phyloP scores from a whole-genome alignment of 2,329 filamentous ascomycete species.

The Pyrenochaeta sp. region DNA sequence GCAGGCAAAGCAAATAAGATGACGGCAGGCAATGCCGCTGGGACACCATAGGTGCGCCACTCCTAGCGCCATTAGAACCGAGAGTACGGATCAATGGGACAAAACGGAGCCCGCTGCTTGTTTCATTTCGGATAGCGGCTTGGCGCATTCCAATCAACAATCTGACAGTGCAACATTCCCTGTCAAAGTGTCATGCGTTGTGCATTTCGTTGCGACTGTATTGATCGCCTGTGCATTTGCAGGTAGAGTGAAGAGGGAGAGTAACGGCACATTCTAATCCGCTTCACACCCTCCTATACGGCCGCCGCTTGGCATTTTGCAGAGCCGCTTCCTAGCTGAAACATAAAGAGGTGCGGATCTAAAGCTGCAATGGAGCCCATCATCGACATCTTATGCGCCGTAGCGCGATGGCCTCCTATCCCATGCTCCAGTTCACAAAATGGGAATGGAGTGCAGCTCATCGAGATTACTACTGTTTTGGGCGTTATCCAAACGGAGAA shows the following conservation, averaged over 20 bases:
- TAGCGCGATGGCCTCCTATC: not conserved
- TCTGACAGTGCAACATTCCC: not conserved
- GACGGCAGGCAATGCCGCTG: not conserved
- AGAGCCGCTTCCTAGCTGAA: not conserved
- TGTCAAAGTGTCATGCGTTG: not conserved
- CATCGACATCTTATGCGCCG: not conserved
- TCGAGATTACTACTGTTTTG: not conserved
- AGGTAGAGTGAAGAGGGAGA: not conserved
- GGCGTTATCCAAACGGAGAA: too few species aligned
- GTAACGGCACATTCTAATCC: slow-evolving; percentile 2
- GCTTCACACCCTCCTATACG: not conserved
- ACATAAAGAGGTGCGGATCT: not conserved
- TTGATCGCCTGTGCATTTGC: slow-evolving; percentile 1
- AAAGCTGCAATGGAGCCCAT: not conserved
- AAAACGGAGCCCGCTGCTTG: too few species aligned
- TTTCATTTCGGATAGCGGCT: not conserved
- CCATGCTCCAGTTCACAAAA: not conserved
- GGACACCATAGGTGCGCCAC: too few species aligned
- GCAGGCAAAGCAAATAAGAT: not conserved
- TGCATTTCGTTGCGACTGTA: not conserved
- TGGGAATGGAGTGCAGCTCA: not conserved
- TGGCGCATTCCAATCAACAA: not conserved
- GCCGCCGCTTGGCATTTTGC: not conserved
- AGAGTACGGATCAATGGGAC: too few species aligned
- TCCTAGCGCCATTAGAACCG: too few species aligned